Evolutionary conservation across 208 protist genomes (phyloP).

Genomic region (Novymonas esmeraldas): DNA sequence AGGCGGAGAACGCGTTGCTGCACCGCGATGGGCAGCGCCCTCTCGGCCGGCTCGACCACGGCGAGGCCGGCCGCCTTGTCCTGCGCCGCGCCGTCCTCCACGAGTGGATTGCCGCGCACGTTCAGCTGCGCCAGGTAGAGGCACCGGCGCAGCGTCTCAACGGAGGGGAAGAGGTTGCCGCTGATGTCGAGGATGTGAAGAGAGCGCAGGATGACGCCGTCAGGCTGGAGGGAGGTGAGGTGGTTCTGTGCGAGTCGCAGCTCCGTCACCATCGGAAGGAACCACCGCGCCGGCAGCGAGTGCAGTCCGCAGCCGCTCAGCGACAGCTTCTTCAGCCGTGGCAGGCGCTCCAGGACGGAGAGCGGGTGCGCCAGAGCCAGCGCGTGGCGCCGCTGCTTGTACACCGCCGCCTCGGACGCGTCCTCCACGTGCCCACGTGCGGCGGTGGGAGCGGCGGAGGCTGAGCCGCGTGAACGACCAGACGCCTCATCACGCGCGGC

Average conservation of each 20-base stretch:
- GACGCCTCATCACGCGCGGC: too few species aligned
- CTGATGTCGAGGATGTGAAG: slow-evolving; percentile 86
- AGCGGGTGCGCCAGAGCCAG: slow-evolving; percentile 59
- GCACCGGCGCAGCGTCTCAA: slow-evolving; percentile 77
- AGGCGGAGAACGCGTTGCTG: slow-evolving; percentile 38
- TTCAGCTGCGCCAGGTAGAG: slow-evolving; percentile 69
- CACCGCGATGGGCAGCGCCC: slow-evolving; percentile 10
- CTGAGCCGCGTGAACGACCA: neutral
- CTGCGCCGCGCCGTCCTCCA: slow-evolving; percentile 24
- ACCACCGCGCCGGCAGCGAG: slow-evolving; percentile 73
- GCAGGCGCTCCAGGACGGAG: slow-evolving; percentile 70
- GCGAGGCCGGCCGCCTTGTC: slow-evolving; percentile 3
- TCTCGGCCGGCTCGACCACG: neutral
- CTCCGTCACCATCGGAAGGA: slow-evolving; percentile 78
- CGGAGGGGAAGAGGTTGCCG: slow-evolving; percentile 56
- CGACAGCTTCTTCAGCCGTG: slow-evolving; percentile 76
- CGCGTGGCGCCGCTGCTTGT: slow-evolving; percentile 17
- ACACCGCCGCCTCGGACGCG: slow-evolving; percentile 2
- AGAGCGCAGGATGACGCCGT: slow-evolving; percentile 82
- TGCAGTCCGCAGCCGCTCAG: slow-evolving; percentile 71
- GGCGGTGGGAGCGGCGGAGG: neutral
- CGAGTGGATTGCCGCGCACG: slow-evolving; percentile 71
- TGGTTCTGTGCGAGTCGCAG: slow-evolving; percentile 77
- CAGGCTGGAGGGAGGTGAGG: slow-evolving; percentile 67
- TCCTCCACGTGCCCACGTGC: slow-evolving; percentile 7